Base-by-base conservation (phyloP, 2,329 filamentous ascomycete genomes). In the Claviceps sp. region DNA sequence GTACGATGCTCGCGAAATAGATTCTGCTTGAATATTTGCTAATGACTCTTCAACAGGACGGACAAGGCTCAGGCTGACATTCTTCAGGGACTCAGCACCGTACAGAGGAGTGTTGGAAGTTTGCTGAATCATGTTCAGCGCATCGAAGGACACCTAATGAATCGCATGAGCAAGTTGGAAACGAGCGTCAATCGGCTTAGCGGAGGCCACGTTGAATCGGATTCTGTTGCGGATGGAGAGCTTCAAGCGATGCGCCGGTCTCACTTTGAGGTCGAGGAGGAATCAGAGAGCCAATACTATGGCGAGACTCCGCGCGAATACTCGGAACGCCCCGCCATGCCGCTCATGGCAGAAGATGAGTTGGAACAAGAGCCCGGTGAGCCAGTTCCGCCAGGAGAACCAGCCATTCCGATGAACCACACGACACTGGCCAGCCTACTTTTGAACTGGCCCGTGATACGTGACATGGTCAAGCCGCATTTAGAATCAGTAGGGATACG, bases 391-490 rank as follows among this genome's bases (percentile, higher is more conserved):
- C 76, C 76, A 1, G 81, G 80, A 46, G 76, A 82, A 57, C 78
- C 86, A 14, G 79, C 85, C 1, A 86, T 95, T 52, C 86, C 88
- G 1, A 79, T 83, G 29, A 87, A 95, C 58, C 91, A 97, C 62
- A 94, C 88, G 0, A 96, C 90, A 0, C 80, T 88, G n/a, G 89
- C 89, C 1, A 87, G 93, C 49, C 79, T 89, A 55, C 72, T 97
- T 17, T 71, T 97, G 29, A 74, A 78, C 46, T 89, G 85, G 82
- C 77, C 77, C 0, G 77, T 82, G 0, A 88, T 93, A 51, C 68
- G 74, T 62, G 69, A 75, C 55, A 63, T 96, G 62, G 80, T 87
- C 37, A 72, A 62, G 54, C 67, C 66, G 47, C 71, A 72, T 26
- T 64, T 81, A 51, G 66, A 71, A 22, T 63, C 63, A 2, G 71